Percentiles rank a stretch among this genome's conserved stretches.
These are phyloP conservation scores for Gossypium trilobum DNA, from an alignment of 441 rosid genomes.

Conservation along the genomic window DNA sequence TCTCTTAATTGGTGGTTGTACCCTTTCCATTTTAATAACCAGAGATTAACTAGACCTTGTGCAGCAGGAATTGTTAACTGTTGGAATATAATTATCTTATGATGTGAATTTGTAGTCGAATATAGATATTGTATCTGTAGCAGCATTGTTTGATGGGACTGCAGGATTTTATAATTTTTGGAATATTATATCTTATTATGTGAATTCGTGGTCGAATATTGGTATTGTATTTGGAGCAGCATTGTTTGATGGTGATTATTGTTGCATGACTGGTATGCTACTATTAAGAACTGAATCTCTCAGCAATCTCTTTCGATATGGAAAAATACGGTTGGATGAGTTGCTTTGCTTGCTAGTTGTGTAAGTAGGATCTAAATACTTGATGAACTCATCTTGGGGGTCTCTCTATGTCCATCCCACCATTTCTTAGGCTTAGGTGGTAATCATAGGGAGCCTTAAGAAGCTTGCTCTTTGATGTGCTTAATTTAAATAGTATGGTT, in stretches of 20 bases:
- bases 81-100: background rate
- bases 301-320: background rate
- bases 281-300: background rate
- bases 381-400: conserved; percentile 32
- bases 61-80: background rate
- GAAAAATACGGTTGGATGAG: background rate
- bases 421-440: too few relatives aligned
- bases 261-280: background rate
- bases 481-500: too few relatives aligned
- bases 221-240: background rate
- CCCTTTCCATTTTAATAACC: background rate
- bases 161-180: background rate
- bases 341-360: conserved; percentile 19
- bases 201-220: background rate
- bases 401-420: too few relatives aligned
- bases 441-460: too few relatives aligned
- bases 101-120: background rate
- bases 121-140: background rate
- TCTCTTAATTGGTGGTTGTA: background rate
- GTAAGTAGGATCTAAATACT: conserved; percentile 80
- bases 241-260: background rate
- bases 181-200: background rate
- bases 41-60: background rate
- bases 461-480: too few relatives aligned
- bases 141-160: background rate